A percentile compares a stretch with the other conserved stretches of the same genome.
phyloP scores from a whole-genome alignment of 441 rosid genomes.

The Brassica hybrid region DNA sequence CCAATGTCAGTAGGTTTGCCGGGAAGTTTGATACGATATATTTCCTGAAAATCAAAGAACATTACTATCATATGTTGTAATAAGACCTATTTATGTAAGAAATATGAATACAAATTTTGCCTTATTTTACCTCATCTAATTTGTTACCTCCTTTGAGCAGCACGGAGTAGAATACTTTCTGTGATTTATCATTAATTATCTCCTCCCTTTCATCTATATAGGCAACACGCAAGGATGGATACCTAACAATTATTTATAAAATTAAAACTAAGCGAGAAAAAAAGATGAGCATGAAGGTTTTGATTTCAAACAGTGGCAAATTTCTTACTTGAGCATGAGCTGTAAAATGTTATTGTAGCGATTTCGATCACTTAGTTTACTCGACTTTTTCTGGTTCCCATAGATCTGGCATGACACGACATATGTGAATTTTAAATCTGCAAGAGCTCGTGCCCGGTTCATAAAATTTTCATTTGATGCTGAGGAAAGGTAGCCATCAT shows the following conservation, averaged over 20 bases:
- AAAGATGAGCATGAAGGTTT: not conserved
- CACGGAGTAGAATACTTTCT: constrained; percentile 76
- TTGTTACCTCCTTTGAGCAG: constrained; percentile 83
- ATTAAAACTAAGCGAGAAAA: constrained; percentile 30
- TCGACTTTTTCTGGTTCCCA: constrained; percentile 80
- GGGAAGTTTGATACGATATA: constrained; percentile 94
- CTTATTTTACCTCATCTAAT: constrained; percentile 74
- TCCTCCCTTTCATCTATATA: constrained; percentile 87
- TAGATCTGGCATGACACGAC: constrained; percentile 93
- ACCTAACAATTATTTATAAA: constrained; percentile 48
- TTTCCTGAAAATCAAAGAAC: constrained; percentile 59
- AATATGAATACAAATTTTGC: not conserved
- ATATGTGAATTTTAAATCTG: constrained; percentile 88
- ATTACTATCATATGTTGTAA: not conserved
- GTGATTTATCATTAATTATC: constrained; percentile 52
- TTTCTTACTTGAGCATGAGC: constrained; percentile 88
- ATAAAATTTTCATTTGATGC: constrained; percentile 38
- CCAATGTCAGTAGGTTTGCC: constrained; percentile 89
- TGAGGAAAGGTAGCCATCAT: constrained; percentile 43
- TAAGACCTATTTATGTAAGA: not conserved
- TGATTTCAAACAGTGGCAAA: constrained; percentile 11
- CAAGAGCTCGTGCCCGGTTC: constrained; percentile 72
- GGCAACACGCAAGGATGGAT: constrained; percentile 92
- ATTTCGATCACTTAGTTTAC: constrained; percentile 58
- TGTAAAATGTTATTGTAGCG: constrained; percentile 75